A percentile compares a stretch with the other conserved stretches of the same genome.
phyloP scores from a whole-genome alignment of 2,329 filamentous ascomycete species.

The Cordyceps cicadae region DNA sequence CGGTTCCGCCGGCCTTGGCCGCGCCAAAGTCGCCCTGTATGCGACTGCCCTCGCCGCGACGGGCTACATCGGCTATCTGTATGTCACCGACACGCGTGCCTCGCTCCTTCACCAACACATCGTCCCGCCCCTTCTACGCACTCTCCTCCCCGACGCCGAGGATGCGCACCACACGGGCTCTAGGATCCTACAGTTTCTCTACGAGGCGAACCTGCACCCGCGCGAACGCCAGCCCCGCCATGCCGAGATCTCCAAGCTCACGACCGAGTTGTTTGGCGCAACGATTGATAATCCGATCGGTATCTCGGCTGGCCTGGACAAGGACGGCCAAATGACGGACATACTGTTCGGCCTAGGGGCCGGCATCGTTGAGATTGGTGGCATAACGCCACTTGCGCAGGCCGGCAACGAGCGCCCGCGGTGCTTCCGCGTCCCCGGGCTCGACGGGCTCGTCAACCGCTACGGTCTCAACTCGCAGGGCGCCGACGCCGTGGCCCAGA shows the following conservation, averaged over 20 bases:
- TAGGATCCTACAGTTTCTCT: slow-evolving; percentile 59
- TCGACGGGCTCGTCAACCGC: slow-evolving; percentile 87
- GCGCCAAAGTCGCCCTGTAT: slow-evolving; percentile 31
- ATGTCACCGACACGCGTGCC: slow-evolving; percentile 66
- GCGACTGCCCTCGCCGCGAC: slow-evolving; percentile 33
- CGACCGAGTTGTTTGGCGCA: slow-evolving; percentile 61
- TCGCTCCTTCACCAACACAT: slow-evolving; percentile 57
- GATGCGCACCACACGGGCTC: slow-evolving; percentile 85
- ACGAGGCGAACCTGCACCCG: slow-evolving; percentile 68
- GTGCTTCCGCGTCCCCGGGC: slow-evolving; percentile 75
- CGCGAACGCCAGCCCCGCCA: slow-evolving; percentile 58
- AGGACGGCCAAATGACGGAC: slow-evolving; percentile 83
- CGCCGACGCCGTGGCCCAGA: slow-evolving; percentile 75
- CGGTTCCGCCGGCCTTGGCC: slow-evolving; percentile 21
- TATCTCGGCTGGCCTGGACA: slow-evolving; percentile 93
- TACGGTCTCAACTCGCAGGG: slow-evolving; percentile 93
- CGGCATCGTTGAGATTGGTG: slow-evolving; percentile 84
- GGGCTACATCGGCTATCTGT: slow-evolving; percentile 50
- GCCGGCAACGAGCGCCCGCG: slow-evolving; percentile 79
- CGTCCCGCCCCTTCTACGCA: slow-evolving; percentile 57
- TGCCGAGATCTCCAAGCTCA: slow-evolving; percentile 24
- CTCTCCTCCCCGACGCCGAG: slow-evolving; percentile 67
- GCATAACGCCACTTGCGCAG: slow-evolving; percentile 80
- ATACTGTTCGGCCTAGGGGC: slow-evolving; percentile 77
- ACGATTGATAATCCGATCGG: slow-evolving; percentile 77